Evolutionary conservation across 495 filamentous ascomycete species (phyloP).

Genomic region (Xylaria nigripes): DNA sequence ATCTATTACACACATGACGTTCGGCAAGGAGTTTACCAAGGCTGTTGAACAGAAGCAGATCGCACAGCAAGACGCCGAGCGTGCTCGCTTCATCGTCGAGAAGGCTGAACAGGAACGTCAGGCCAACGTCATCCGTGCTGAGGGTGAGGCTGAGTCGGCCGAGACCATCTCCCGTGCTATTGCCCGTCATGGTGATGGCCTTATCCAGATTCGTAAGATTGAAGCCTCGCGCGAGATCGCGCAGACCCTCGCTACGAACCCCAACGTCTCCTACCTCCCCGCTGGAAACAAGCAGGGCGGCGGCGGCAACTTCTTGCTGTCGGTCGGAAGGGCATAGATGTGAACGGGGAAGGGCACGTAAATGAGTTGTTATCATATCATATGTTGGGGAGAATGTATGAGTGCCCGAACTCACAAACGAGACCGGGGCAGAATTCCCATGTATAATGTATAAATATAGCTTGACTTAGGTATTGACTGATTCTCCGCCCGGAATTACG

Average conservation of each 20-base stretch:
- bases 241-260: constrained; percentile 77
- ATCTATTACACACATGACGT: constrained; percentile 99
- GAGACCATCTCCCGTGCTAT: constrained; percentile 91
- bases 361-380: no score
- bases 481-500: constrained; percentile 27
- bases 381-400: neutral
- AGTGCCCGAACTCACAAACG: neutral
- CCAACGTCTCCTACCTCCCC: constrained; percentile 93
- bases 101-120: constrained; percentile 98
- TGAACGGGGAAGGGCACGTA: neutral
- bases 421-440: neutral
- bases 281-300: constrained; percentile 56
- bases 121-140: constrained; percentile 93
- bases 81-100: constrained; percentile 96
- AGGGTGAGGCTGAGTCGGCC: constrained; percentile 93
- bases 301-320: constrained; percentile 51
- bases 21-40: constrained; percentile 96
- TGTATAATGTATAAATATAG: no score
- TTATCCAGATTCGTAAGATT: constrained; percentile 92
- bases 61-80: constrained; percentile 96
- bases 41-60: constrained; percentile 99
- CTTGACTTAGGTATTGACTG: constrained; percentile 18
- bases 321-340: constrained; percentile 35
- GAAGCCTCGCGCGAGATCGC: constrained; percentile 97
- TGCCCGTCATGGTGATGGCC: constrained; percentile 81